Base-by-base conservation (phyloP, 1,284 basidiomycete species). In the Rhodotorula sp. region DNA sequence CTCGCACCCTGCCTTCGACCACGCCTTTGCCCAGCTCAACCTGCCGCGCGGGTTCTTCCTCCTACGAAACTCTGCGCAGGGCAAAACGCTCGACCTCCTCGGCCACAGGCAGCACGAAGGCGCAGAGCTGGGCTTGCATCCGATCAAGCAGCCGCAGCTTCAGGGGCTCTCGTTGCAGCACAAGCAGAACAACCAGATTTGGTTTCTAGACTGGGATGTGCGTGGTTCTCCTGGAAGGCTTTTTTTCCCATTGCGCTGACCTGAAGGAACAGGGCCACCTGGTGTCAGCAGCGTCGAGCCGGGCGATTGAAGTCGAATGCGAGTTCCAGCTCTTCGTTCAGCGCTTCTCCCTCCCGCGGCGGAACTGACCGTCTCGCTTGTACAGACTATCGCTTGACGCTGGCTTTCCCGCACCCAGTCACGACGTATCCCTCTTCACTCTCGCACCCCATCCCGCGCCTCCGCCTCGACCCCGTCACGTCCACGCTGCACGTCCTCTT, bases 401-500 rank as follows among this genome's bases (percentile, higher is more conserved):
- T 72, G 11, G 55, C 67, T 1, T 44, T 52, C 30, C 71, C 76
- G 11, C 68, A 61, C 6, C 75, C 76, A 2, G 52, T 76, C 40
- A 67, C 57, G 13, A 51, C 59, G 1, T 62, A 65, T 26, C 69
- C 73, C 13, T 72, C 71, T 0, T 22, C 53, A 1, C 51, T 34
- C 16, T 77, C 75, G 1, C 76, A 77, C 61, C 73, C 76, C 0
- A 56, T 62, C 2, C 73, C 75, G 0, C 59, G 65, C 8, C 76
- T 76, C 68, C 50, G 30, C 11, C 73, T 75, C 52, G 75, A 77
- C 51, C 71, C 71, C 1, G 28, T n/a, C 6, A 75, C 75, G 2
- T 58, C 57, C 4, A 75, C 70, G 6, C 67, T 77, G 18, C 69
- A 69, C 28, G 73, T 77, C 51, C 20, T 63, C 13, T 77, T 72